These are phyloP conservation scores for Coprinellus aureogranulatus DNA, from an alignment of 768 basidiomycete species.

Conservation along the genomic window DNA sequence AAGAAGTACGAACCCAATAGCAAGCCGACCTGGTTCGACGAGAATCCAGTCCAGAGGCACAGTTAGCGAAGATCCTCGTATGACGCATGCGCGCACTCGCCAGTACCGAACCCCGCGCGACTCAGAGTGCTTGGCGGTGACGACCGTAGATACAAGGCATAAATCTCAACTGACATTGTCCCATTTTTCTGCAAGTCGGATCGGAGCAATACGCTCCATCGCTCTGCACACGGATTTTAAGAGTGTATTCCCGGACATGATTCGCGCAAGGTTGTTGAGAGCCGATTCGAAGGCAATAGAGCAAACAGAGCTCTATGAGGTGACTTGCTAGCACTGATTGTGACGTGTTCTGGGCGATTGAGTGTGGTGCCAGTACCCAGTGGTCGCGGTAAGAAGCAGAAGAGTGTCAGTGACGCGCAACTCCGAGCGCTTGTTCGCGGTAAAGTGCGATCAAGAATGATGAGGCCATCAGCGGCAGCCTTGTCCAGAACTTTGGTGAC, in stretches of 20 bases:
- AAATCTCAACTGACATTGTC: conserved; percentile 72
- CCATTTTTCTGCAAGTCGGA: conserved; percentile 85
- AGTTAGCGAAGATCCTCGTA: background rate
- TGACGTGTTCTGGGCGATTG: background rate
- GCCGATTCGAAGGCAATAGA: background rate
- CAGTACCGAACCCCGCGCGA: background rate
- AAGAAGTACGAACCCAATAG: conserved; percentile 53
- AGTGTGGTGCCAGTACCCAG: background rate
- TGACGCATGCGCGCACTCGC: background rate
- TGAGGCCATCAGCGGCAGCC: background rate
- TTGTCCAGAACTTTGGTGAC: no score
- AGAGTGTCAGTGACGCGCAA: background rate
- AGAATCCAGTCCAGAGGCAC: conserved; percentile 10
- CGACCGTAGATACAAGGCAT: background rate
- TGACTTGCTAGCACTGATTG: background rate
- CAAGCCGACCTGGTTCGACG: conserved; percentile 58
- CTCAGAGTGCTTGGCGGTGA: conserved; percentile 1
- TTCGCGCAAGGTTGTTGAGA: background rate
- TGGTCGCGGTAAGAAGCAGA: conserved; percentile 1
- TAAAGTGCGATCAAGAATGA: conserved; percentile 1
- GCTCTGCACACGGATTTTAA: conserved; percentile 58
- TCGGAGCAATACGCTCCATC: conserved; percentile 85
- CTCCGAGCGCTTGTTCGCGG: background rate
- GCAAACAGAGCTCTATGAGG: background rate
- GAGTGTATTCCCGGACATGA: conserved; percentile 32